Evolutionary conservation across 2,329 filamentous ascomycete species (phyloP), one percentile per base, ranked within the genome.

Genomic region (Apiospora malaysiana): DNA sequence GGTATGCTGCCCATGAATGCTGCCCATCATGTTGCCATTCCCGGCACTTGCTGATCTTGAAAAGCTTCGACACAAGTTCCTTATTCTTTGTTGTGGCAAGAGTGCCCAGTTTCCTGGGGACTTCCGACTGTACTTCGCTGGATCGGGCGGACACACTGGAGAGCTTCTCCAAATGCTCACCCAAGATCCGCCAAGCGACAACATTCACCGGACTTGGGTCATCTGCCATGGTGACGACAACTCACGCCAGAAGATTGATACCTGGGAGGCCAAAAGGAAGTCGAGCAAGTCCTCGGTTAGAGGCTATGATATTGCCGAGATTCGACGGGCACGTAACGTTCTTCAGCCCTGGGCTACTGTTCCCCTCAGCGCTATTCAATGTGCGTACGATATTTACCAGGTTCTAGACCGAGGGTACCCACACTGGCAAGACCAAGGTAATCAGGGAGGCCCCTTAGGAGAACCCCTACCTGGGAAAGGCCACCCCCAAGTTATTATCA

Each of bases 91-190:
- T n/a, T 40, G 32, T 18, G 27, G 32, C 32, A 40, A 23, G 45
- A 9, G 45, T n/a, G 21, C 21, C 18, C 56, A 63, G 27, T 21
- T 32, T 63, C 32, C 32, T 63, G 32, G 32, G 9, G 37, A 10
- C 27, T 69, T 42, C 51, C 68, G 68, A 7, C 23, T 97, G 43
- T 88, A 97, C 73, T 91, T 98, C 37, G 91, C 98, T 32, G 96
- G 96, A 69, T 97, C 93, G 2, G 96, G 96, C 43, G 96, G 96
- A 0, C 96, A 99, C 82, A 98, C 96, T 0, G 91, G 94, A 66
- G 96, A 99, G 82, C 97, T 99, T 93, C 86, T 97, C 73, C 90
- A 92, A 77, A 93, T 98, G 84, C 89, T 99, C 76, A 70, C 84
- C 85, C 75, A 88, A 87, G 74, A 88, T 88, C 77, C 85, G 84